Evolutionary conservation across 352 stramenopile genomes (phyloP), one percentile per base, ranked within the genome.

Genomic region (Globisporangium apiculatum): DNA sequence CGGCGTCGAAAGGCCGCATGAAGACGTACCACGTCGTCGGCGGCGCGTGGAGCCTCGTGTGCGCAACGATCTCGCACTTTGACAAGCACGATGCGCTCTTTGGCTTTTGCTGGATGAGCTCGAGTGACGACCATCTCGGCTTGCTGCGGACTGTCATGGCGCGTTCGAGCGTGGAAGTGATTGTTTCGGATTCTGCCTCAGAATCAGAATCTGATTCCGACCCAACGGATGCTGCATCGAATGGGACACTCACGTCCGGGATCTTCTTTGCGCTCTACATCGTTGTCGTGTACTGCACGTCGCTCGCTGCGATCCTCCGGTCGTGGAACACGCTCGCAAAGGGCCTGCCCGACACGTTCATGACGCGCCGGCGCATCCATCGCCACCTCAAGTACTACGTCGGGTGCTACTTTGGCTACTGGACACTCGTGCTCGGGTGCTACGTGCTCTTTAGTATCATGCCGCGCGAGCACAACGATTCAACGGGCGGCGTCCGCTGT

Each of bases 311-410:
- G 38, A 79, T 93, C 48, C 58, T 93, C 15, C 73, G 81, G 8
- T 87, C 80, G 2, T 90, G 83, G 79, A 90, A 89, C 55, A 90
- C 80, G 6, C 84, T 93, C 31, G 66, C 84, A 15, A 90, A 87
- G 58, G 83, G 83, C 0, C 69, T 92, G 4, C 75, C 71, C 0
- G 79, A 93, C 51, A 93, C 83, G 5, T 90, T 93, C 68, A 73
- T 64, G 37, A 89, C 83, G 3, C 78, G 83, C 31, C 67, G 87
- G 51, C 83, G 83, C 24, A 91, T 88, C 36, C 83, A 91, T 51
- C 75, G 83, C 2, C 80, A 93, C 51, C 71, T 93, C 37, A 93
- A 93, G 65, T 93, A 93, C 66, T 93, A 93, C 49, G 83, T 93
- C n/a, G 83, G 80, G 12, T 91, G 79, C 61, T 93, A 91, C 63